Evolutionary conservation across 768 basidiomycete genomes (phyloP), one percentile per base, ranked within the genome.

Genomic region (Tulasnella sp.): DNA sequence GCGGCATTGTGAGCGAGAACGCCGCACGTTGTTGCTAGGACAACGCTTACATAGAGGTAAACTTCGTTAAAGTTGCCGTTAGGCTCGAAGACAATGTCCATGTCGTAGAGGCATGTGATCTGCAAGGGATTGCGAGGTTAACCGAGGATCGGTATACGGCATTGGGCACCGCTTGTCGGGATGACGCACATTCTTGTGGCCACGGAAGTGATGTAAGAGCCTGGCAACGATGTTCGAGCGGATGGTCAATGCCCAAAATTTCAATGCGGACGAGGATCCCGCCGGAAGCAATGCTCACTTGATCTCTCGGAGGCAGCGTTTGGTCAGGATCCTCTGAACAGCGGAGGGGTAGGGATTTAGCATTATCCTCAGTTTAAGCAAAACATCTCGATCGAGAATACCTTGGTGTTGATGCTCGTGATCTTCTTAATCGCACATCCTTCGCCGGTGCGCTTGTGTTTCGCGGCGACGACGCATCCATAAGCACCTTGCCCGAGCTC

Each of bases 21-120:
- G 58, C 38, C 34, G 52, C 27, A 21, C n/a, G 36, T 16, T 7
- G n/a, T 39, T 78, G 77, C 19, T 44, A 52, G 40, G 71, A 36
- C 42, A 56, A 19, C 56, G 87, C 92, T 81, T 81, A 95, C 94
- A 83, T 96, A 95, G 83, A 94, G 92, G 85, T 95, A 98, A 24
- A 99, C 97, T 86, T 98, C 97, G 85, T 97, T 94, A 83, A 99
- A 99, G 84, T 94, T 94, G 82, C 94, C 94, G 77, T 89, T 92
- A 24, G 95, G 91, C 82, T 96, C 94, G 85, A 97, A 94, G 71
- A 99, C 95, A 76, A 98, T 95, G 84, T 98, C 96, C 95, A 99
- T 96, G 84, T 99, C 98, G 84, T 99, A 99, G 71, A 99, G 86
- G 83, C 96, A 97, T 79, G 95, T 97, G 84, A 97, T 97, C 95